Evolutionary conservation across 2,329 filamentous ascomycete genomes (phyloP).

Genomic region (Harringtonia aguacate): DNA sequence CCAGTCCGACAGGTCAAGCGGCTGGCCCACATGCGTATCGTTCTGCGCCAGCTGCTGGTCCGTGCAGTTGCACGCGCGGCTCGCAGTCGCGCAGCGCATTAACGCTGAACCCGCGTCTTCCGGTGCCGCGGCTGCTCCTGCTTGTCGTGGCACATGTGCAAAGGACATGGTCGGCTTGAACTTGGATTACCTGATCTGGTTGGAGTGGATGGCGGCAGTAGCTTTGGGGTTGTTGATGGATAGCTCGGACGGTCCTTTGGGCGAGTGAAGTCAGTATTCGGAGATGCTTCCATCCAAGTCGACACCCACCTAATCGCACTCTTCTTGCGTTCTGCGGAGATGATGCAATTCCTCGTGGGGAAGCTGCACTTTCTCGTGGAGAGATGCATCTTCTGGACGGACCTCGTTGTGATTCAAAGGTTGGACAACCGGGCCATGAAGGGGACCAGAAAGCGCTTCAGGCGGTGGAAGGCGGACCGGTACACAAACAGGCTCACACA

Average conservation of each 20-base stretch:
- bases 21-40: constrained; percentile 3
- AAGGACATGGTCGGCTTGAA: constrained; percentile 9
- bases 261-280: too few species aligned
- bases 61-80: constrained; percentile 13
- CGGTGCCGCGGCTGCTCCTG: constrained; percentile 9
- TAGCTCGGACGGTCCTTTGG: constrained; percentile 9
- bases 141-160: constrained; percentile 10
- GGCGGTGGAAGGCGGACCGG: constrained; percentile 9
- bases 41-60: constrained; percentile 13
- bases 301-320: constrained; percentile 6
- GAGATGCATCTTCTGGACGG: constrained; percentile 1
- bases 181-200: constrained; percentile 8
- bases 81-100: constrained; percentile 15
- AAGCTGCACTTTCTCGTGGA: background rate
- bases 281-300: too few species aligned
- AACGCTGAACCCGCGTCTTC: constrained; percentile 7
- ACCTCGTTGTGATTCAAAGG: background rate
- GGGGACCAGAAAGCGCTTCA: constrained; percentile 8
- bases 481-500: constrained; percentile 9
- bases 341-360: constrained; percentile 3
- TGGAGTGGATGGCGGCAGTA: constrained; percentile 4
- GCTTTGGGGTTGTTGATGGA: constrained; percentile 4
- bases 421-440: constrained; percentile 3
- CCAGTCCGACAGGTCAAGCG: constrained; percentile 15
- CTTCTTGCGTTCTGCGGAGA: constrained; percentile 3